A percentile compares a stretch with the other conserved stretches of the same genome.
Evolutionary conservation across 2,329 filamentous ascomycete species (phyloP).

Genomic region (Microdochium paspali): DNA sequence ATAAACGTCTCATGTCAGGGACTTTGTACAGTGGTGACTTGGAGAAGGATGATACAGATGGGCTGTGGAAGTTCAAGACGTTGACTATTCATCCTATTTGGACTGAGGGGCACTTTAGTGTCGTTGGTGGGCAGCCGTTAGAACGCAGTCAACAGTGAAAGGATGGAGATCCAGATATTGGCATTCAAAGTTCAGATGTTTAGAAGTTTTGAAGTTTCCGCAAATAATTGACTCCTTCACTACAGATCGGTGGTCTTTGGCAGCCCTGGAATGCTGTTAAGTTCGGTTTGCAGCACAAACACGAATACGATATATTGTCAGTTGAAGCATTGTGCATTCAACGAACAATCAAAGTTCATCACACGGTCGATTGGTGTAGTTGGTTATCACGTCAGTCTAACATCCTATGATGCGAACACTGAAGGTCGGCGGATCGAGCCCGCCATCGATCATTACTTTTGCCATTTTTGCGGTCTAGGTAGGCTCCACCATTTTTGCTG

Average conservation of each 20-base stretch:
- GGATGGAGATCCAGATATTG: neutral
- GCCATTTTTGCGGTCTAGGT: no score
- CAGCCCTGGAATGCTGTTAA: no score
- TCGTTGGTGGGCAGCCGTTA: neutral
- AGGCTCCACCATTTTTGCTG: no score
- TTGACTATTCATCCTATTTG: neutral
- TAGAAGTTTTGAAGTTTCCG: no score
- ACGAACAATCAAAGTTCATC: neutral
- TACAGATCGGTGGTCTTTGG: no score
- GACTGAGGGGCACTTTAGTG: neutral
- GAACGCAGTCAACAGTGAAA: neutral
- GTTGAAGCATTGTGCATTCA: neutral
- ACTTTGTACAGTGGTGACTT: neutral
- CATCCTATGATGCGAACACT: constrained; percentile 8
- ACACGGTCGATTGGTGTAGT: constrained; percentile 20
- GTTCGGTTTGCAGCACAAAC: no score
- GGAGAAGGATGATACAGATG: neutral
- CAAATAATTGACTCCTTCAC: no score
- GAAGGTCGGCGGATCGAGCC: constrained; percentile 1
- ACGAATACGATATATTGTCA: neutral
- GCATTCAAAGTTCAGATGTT: no score
- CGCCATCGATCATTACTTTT: neutral
- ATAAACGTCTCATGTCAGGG: neutral
- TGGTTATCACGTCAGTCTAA: constrained; percentile 41
- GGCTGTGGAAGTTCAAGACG: neutral